phyloP scores from a whole-genome alignment of 352 stramenopile genomes.

The Phytophthora pistaciae region DNA sequence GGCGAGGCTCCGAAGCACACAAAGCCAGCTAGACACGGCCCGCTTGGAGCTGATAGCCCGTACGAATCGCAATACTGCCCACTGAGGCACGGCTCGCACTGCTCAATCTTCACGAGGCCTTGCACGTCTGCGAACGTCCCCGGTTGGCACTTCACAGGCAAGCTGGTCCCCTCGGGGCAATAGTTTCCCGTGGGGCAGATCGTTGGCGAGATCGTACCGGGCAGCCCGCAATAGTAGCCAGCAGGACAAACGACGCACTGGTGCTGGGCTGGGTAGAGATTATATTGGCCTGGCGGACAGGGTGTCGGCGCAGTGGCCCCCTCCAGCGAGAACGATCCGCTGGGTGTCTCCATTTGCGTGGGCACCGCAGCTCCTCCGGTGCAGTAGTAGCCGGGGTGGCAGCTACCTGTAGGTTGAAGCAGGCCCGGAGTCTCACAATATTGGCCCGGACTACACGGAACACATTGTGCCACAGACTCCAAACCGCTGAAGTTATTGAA shows the following conservation, averaged over 20 bases:
- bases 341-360: conserved; percentile 62
- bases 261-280: conserved; percentile 58
- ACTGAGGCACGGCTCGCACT: conserved; percentile 85
- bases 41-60: conserved; percentile 58
- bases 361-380: conserved; percentile 57
- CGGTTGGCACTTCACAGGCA: conserved; percentile 70
- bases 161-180: conserved; percentile 59
- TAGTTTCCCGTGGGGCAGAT: conserved; percentile 75
- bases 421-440: conserved; percentile 84
- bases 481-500: conserved; percentile 83
- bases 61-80: conserved; percentile 93
- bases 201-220: conserved; percentile 55
- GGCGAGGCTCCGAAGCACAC: conserved; percentile 65
- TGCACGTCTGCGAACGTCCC: conserved; percentile 66
- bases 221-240: conserved; percentile 75
- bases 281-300: conserved; percentile 72
- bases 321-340: conserved; percentile 62
- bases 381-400: conserved; percentile 87
- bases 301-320: conserved; percentile 52
- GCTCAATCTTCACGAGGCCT: conserved; percentile 66
- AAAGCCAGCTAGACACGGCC: conserved; percentile 70
- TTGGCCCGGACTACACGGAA: conserved; percentile 74
- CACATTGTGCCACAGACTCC: conserved; percentile 75
- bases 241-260: conserved; percentile 73
- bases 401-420: conserved; percentile 71